Base-by-base conservation (phyloP, 108 stramenopile species). In the Nannochloropsis granulata region DNA sequence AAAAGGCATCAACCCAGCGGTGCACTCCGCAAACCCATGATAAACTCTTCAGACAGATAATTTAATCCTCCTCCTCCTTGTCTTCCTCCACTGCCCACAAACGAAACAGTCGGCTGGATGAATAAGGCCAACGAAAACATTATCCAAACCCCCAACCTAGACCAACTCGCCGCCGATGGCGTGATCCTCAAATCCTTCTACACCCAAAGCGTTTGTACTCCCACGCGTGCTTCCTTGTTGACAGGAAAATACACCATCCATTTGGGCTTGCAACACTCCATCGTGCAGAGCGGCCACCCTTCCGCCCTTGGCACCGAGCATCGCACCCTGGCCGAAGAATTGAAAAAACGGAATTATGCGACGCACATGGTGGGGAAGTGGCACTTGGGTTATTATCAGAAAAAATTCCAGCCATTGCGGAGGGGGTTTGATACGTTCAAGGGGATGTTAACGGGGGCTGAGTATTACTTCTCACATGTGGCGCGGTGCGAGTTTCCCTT, bases 331-430 rank as follows among this genome's bases (percentile, higher is more conserved):
- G 45, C 86, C 12, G 34, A 87, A 9, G 24, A 80, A 16, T 85
- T 85, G 21, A 80, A 87, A 80, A 0, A 85, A 13, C 82, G 45
- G 0, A 84, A 46, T 13, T 89, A 89, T 45, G 13, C 26, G 14
- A 89, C 89, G 12, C 82, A 85, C 44, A 89, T 89, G 89, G 86
- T 88, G 34, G 89, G 89, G 12, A 89, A 89, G 71, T 89, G 89
- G 86, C 87, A 87, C 83, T 83, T 87, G 78, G 89, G 89, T 24
- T 25, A 45, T 25, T 83, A 80, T 11, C 25, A 26, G 14, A 26
- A 78, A 16, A 80, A 82, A 25, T 84, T 84, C 71, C 79, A 78
- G n/a, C 89, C 89, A 11, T 43, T 80, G 81, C 83, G 44, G 24
- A 23, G 83, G 12, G 89, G 89, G 12, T 89, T 89, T 78, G 86